phyloP scores from a whole-genome alignment of 257 asterid species.

The Thymus quinquecostatus region DNA sequence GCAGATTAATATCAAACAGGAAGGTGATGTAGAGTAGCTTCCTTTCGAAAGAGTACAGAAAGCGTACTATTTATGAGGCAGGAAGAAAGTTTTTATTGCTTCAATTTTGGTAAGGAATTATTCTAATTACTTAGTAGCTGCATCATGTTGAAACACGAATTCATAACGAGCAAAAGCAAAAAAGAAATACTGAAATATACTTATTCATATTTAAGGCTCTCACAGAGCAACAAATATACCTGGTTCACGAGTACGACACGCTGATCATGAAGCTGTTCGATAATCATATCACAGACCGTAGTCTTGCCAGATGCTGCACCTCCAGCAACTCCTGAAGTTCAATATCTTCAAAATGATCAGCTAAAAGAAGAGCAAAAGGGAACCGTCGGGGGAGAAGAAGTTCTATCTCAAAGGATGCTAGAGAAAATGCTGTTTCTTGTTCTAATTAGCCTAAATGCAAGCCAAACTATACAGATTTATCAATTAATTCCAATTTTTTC shows the following conservation, averaged over 20 bases:
- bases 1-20: too few species aligned
- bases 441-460: too few species aligned
- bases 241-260: conserved; percentile 92
- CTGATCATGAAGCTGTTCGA: conserved; percentile 91
- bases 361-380: not conserved
- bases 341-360: conserved; percentile 24
- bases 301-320: conserved; percentile 98
- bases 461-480: too few species aligned
- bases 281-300: conserved; percentile 89
- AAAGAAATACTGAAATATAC: too few species aligned
- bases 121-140: not conserved
- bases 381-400: not conserved
- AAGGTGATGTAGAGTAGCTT: too few species aligned
- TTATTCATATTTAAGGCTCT: too few species aligned
- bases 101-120: not conserved
- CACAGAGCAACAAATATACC: conserved; percentile 41
- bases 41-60: too few species aligned
- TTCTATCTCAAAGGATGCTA: not conserved
- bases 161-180: not conserved
- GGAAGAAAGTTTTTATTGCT: not conserved
- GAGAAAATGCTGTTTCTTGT: too few species aligned
- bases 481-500: too few species aligned
- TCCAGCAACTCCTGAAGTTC: conserved; percentile 82
- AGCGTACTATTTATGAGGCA: too few species aligned
- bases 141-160: not conserved